Evolutionary conservation across 2,329 filamentous ascomycete genomes (phyloP).

Genomic region (Microcyclospora tardicrescens): DNA sequence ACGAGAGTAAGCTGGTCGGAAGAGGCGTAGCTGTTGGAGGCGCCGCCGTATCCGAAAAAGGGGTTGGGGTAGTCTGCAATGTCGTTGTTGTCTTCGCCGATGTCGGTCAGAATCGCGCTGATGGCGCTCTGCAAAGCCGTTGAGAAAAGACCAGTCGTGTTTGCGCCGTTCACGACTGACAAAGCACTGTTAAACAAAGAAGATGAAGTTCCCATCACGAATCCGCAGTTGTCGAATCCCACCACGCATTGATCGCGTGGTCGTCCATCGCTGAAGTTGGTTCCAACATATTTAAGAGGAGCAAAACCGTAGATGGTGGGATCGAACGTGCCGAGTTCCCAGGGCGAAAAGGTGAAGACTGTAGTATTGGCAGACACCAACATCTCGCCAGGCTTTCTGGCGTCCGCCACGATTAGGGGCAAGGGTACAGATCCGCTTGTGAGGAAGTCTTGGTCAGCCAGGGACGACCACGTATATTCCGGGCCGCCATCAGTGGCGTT

Average conservation of each 20-base stretch:
- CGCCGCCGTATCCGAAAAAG: slow-evolving; percentile 53
- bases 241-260: slow-evolving; percentile 53
- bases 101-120: slow-evolving; percentile 35
- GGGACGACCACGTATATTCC: slow-evolving; percentile 70
- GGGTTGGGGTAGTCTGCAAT: slow-evolving; percentile 72
- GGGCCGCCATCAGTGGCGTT: slow-evolving; percentile 63
- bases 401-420: slow-evolving; percentile 60
- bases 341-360: slow-evolving; percentile 66
- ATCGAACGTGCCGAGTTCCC: slow-evolving; percentile 66
- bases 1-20: slow-evolving; percentile 52
- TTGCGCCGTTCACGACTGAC: slow-evolving; percentile 44
- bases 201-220: slow-evolving; percentile 73
- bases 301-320: slow-evolving; percentile 59
- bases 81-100: slow-evolving; percentile 52
- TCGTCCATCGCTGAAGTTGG: slow-evolving; percentile 52
- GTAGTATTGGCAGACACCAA: slow-evolving; percentile 60
- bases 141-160: slow-evolving; percentile 26
- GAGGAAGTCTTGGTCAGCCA: slow-evolving; percentile 52
- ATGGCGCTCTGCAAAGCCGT: slow-evolving; percentile 40
- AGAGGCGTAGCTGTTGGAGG: slow-evolving; percentile 44
- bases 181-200: slow-evolving; percentile 74
- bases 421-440: slow-evolving; percentile 51
- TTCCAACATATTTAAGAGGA: slow-evolving; percentile 58
- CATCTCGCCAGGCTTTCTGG: slow-evolving; percentile 47
- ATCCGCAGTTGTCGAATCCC: slow-evolving; percentile 74